Base-by-base conservation (phyloP, 2,329 filamentous ascomycete genomes). In the Colletotrichum paranaense region DNA sequence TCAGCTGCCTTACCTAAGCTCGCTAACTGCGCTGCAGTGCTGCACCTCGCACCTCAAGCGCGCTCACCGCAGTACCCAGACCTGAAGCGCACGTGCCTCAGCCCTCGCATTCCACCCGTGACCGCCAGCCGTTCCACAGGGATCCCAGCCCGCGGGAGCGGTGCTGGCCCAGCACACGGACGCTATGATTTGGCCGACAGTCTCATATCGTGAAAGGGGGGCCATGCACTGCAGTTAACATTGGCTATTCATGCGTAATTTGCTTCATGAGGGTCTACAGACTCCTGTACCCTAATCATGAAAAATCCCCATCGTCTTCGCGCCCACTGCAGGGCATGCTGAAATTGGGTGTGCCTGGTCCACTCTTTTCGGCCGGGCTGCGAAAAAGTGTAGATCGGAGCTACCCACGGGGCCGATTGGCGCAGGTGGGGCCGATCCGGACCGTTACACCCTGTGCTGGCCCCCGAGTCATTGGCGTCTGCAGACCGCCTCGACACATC, bases 131-230 rank as follows among this genome's bases (percentile, higher is more conserved):
- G 42, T 22, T 22, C 57, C 55, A 68, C n/a, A 49, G 42, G 42
- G 24, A 56, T 66, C 62, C 30, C 42, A 65, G 24, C 52, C 30
- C 28, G 30, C 22, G 62, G 32, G 30, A 19, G 30, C 60, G 42
- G 26, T 46, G 42, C 63, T 30, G 56, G 56, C 28, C 56, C 24
- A 42, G 24, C 42, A 28, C 64, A 62, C 22, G 56, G 42, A 66
- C 32, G 32, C n/a, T 71, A 12, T 56, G 62, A 67, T 71, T 60
- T 67, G 56, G 46, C 68, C 56, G 19, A 67, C 16, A 32, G 63
- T 71, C 55, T 67, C 68, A 71, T 71, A 22, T 66, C 26, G 28
- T 42, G 24, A 28, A 38, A 22, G 30, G 46, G 28, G 11, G 28
- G 12, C 8, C 12, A 53, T 35, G 55, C 55, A 52, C 19, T n/a